These are phyloP conservation scores for Endocarpon pusillum DNA, from an alignment of 495 filamentous ascomycete species.

Conservation along the genomic window DNA sequence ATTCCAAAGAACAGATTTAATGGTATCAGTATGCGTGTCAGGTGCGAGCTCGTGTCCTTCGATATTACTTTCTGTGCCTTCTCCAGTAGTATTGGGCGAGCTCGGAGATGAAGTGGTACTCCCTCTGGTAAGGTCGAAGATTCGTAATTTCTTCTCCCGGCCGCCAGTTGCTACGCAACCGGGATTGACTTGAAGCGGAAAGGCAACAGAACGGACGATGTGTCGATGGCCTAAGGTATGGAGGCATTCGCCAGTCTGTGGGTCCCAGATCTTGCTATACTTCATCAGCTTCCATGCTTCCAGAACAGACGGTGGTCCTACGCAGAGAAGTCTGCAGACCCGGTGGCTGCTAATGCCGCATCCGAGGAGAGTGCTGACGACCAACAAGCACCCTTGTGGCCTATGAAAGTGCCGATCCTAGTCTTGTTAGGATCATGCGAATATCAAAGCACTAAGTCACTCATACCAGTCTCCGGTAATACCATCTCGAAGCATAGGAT, in stretches of 20 bases:
- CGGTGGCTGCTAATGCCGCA: slow-evolving; percentile 75
- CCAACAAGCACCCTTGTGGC: slow-evolving; percentile 96
- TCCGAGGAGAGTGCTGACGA: slow-evolving; percentile 81
- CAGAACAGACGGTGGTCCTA: slow-evolving; percentile 23
- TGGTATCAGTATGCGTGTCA: slow-evolving; percentile 65
- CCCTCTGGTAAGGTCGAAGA: slow-evolving; percentile 54
- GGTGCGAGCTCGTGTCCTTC: slow-evolving; percentile 80
- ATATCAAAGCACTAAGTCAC: slow-evolving; percentile 1
- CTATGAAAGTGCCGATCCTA: slow-evolving; percentile 94
- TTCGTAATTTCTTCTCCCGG: slow-evolving; percentile 87
- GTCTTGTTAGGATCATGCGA: neutral
- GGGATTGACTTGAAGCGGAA: slow-evolving; percentile 56
- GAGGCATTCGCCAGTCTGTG: slow-evolving; percentile 78
- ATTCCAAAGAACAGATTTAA: slow-evolving; percentile 91
- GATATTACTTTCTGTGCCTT: slow-evolving; percentile 11
- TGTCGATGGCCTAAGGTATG: slow-evolving; percentile 80
- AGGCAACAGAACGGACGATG: slow-evolving; percentile 85
- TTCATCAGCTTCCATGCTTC: slow-evolving; percentile 1
- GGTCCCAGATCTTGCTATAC: slow-evolving; percentile 84
- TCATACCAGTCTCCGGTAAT: slow-evolving; percentile 82
- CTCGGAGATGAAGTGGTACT: slow-evolving; percentile 22
- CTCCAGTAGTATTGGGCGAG: slow-evolving; percentile 10
- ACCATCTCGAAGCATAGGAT: slow-evolving; percentile 95
- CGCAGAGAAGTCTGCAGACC: slow-evolving; percentile 91
- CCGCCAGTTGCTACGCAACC: slow-evolving; percentile 81